Base-by-base conservation (phyloP, 148 eudicot genomes). In the Polygonum aviculare region DNA sequence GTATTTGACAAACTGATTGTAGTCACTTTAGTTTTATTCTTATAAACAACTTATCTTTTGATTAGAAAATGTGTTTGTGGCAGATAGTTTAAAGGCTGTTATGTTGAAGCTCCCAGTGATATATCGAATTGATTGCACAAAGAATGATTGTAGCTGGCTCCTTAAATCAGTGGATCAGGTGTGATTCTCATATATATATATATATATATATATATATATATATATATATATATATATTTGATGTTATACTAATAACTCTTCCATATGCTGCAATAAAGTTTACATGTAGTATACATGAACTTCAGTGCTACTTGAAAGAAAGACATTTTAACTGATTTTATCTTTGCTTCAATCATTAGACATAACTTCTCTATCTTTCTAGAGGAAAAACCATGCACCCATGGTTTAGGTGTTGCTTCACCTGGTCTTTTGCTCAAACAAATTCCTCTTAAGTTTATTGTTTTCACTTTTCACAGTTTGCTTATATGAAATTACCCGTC, bases 81-180 rank as follows among this genome's bases (percentile, higher is more conserved):
- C 92, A 94, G 98, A 90, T 77, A 71, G 78, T 74, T 74, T 81
- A 73, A 75, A 79, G 73, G 85, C 85, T 78, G 70, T 22, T 72
- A 49, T 50, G 31, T 75, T 79, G 40, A 83, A 87, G 88, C 83
- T 90, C 76, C 97, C 97, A 39, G 82, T 79, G 71, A 84, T 94
- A 73, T 94, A 91, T 83, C 75, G 84, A 72, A 91, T 94, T 88
- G 98, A 94, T 79, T 94, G 98, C 83, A 87, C 90, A 19, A 45
- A 77, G 74, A 94, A 91, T 72, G 98, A 94, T 44, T 94, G 98
- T 84, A 86, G 97, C 76, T 77, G 84, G 82, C 86, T 92, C 81
- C 81, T 92, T 63, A 90, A 79, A 79, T 80, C 93, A 74, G 44
- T 60, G 48, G 74, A 78, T 75, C 90, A 90, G 93, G 98, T 94